Conservation (phyloP, 345 rosid species). For the Limnanthes douglasii region DNA sequence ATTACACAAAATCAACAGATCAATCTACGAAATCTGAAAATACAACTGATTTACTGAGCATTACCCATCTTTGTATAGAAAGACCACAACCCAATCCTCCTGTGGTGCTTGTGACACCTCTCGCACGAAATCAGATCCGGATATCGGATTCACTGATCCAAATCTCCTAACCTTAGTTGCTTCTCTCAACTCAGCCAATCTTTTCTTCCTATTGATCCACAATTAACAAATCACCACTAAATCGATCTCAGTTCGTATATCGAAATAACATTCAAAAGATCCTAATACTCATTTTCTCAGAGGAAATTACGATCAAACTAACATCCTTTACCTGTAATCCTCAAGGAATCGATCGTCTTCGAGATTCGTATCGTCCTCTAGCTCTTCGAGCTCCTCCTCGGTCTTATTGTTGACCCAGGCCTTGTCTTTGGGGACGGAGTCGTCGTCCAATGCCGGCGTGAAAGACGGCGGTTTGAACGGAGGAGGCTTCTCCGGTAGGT, state of each 20-base stretch:
- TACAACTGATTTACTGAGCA: background rate
- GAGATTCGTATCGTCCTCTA: constrained; percentile 62
- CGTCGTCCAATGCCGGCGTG: constrained; percentile 51
- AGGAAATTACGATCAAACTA: no score
- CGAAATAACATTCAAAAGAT: background rate
- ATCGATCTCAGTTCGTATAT: constrained; percentile 9
- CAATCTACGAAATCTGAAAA: constrained; percentile 1
- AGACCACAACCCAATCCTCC: constrained; percentile 89
- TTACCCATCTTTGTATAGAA: constrained; percentile 95
- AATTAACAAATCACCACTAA: background rate
- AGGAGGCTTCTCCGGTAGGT: constrained; percentile 69
- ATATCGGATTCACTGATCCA: constrained; percentile 79
- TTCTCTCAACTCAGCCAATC: constrained; percentile 74
- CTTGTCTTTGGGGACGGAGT: constrained; percentile 58
- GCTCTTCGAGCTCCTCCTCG: constrained; percentile 73
- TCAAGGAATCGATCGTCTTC: constrained; percentile 86
- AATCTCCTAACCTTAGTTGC: constrained; percentile 40
- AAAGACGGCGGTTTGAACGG: constrained; percentile 76
- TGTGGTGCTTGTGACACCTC: constrained; percentile 91
- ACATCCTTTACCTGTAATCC: constrained; percentile 64
- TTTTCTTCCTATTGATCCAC: constrained; percentile 61
- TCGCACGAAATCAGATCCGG: constrained; percentile 77
- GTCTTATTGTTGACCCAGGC: constrained; percentile 65
- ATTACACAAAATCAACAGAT: constrained; percentile 1
- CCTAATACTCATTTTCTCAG: no score